Conservation (phyloP, 805 yeast species). For the Ogataea pignaliae region DNA sequence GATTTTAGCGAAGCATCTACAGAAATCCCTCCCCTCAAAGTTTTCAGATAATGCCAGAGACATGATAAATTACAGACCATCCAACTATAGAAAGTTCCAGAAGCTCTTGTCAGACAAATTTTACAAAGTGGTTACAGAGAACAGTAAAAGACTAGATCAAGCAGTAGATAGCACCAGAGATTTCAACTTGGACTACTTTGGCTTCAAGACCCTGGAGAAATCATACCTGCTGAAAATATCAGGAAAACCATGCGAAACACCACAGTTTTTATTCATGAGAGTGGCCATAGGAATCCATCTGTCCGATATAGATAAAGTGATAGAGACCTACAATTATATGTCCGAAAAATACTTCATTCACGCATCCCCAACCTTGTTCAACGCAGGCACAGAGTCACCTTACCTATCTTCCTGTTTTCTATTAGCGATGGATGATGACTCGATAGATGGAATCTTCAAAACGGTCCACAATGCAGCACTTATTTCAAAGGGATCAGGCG, state of each 20-base stretch:
- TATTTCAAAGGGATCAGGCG: constrained; percentile 94
- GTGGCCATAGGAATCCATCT: constrained; percentile 91
- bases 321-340: constrained; percentile 86
- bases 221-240: constrained; percentile 70
- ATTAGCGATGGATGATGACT: constrained; percentile 88
- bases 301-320: constrained; percentile 52
- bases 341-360: constrained; percentile 84
- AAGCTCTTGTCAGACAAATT: constrained; percentile 64
- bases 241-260: constrained; percentile 78
- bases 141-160: constrained; percentile 58
- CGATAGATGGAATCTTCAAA: constrained; percentile 91
- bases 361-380: constrained; percentile 92
- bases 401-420: constrained; percentile 91
- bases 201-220: constrained; percentile 86
- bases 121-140: constrained; percentile 49
- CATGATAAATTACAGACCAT: constrained; percentile 66
- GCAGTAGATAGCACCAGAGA: constrained; percentile 74
- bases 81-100: constrained; percentile 55
- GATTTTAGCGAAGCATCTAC: constrained; percentile 78
- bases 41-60: constrained; percentile 69
- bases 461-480: constrained; percentile 85
- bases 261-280: constrained; percentile 86
- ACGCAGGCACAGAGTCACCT: constrained; percentile 84
- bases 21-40: constrained; percentile 73
- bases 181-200: constrained; percentile 75